Conservation (phyloP, 805 yeast species). For the Blastobotrys robertii region DNA sequence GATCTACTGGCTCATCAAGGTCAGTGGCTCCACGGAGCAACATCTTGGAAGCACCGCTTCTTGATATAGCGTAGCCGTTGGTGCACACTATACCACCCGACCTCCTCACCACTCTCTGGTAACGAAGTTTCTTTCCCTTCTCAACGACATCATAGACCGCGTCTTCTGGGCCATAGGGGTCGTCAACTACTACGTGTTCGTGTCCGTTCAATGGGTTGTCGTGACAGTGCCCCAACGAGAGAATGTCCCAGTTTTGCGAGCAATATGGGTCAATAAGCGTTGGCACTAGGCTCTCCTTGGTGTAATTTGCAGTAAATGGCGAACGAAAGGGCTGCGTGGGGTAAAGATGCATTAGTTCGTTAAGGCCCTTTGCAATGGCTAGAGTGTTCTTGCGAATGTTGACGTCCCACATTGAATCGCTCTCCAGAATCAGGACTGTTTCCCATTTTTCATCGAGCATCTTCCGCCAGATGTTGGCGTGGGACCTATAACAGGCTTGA, state of each 20-base stretch:
- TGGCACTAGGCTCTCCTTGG: not conserved
- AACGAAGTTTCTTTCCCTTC: conserved; percentile 1
- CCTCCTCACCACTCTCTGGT: conserved; percentile 9
- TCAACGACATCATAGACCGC: too few relatives aligned
- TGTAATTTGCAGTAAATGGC: too few relatives aligned
- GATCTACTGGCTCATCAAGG: conserved; percentile 8
- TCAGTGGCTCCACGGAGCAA: conserved; percentile 6
- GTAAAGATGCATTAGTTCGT: too few relatives aligned
- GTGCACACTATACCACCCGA: conserved; percentile 8
- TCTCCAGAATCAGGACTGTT: conserved; percentile 8
- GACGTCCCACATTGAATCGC: conserved; percentile 14
- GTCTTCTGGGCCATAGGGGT: conserved; percentile 7
- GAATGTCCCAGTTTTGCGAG: conserved; percentile 10
- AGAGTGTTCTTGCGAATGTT: conserved; percentile 3
- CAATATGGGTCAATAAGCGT: conserved; percentile 10
- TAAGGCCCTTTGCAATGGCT: too few relatives aligned
- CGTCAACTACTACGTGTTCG: conserved; percentile 2
- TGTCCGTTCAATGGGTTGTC: conserved; percentile 1
- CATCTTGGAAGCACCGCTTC: conserved; percentile 8
- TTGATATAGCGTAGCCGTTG: conserved; percentile 9
- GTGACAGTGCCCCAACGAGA: conserved; percentile 8
- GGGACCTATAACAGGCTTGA: conserved; percentile 10
- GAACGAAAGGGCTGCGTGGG: too few relatives aligned
- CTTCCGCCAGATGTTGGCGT: conserved; percentile 10
- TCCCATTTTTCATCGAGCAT: conserved; percentile 8